Evolutionary conservation across 441 rosid species (phyloP), one percentile per base, ranked within the genome.

Genomic region (Melastoma candidum): DNA sequence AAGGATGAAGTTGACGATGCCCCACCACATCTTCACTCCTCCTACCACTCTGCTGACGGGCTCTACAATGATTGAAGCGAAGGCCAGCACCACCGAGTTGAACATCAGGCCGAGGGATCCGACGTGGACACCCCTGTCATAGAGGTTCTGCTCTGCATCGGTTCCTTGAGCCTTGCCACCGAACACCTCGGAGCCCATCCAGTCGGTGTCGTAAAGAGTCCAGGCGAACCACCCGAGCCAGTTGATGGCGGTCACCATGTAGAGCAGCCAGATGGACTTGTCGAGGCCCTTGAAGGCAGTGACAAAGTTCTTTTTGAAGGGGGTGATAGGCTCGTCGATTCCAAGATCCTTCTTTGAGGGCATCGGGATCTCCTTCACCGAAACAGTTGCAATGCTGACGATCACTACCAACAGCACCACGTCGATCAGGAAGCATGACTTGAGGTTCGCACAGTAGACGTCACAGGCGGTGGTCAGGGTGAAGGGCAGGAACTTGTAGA

Each of bases 171-270:
- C 72, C 17, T 64, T 59, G 0, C 97, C 97, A 3, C 95, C 97
- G 73, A 70, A 90, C 51, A 90, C 87, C 67, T 90, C 96, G 53
- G 76, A 63, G 4, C 97, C 97, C 96, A 87, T 87, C 94, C 92
- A 90, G 44, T 90, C 97, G 12, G 97, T 90, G 51, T 90, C 97
- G 57, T 73, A 90, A 12, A 90, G 63, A 59, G 87, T 49, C 66
- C 87, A 90, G 2, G 97, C 96, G 67, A 82, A 90, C 97, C 97
- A 90, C 0, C 83, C 97, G 58, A 90, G 61, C 95, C 96, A 90
- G 62, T 81, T 87, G 4, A 90, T 70, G 32, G 84, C 75, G 24
- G 98, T 92, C 63, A 88, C 92, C 32, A 84, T 41, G 0, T 87
- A 77, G 1, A 92, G 78, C 44, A 84, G 63, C 92, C 94, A 77